Conservation (phyloP, 768 basidiomycete genomes). For the Lentinus tigrinus region DNA sequence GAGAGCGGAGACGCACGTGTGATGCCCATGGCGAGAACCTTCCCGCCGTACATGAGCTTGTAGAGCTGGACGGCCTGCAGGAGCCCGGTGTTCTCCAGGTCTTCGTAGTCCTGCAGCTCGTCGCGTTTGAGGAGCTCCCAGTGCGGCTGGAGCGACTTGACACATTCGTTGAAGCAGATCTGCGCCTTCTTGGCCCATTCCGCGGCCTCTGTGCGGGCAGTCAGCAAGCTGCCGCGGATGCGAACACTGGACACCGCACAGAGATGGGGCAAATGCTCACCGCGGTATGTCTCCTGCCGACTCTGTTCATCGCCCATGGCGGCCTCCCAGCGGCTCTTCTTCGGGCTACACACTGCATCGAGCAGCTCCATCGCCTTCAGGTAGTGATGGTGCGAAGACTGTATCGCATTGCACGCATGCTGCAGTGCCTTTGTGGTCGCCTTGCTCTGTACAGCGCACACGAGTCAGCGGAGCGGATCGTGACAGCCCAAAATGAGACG, state of each 20-base stretch:
- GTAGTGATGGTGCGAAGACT: conserved; percentile 24
- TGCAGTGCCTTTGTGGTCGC: conserved; percentile 13
- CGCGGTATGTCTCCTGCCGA: conserved; percentile 19
- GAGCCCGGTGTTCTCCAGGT: conserved; percentile 17
- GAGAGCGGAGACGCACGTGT: conserved; percentile 12
- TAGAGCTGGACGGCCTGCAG: conserved; percentile 21
- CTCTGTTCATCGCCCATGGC: conserved; percentile 24
- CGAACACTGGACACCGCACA: neutral
- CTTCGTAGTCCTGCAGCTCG: conserved; percentile 6
- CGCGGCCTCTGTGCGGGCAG: conserved; percentile 15
- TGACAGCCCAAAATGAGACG: neutral
- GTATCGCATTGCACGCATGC: conserved; percentile 16
- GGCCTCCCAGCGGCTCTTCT: conserved; percentile 16
- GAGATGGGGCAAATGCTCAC: conserved; percentile 3
- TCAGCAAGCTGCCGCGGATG: neutral
- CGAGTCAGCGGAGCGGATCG: neutral
- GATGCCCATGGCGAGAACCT: conserved; percentile 21
- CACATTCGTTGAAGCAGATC: conserved; percentile 21
- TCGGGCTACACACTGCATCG: conserved; percentile 23
- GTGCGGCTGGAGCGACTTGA: conserved; percentile 17
- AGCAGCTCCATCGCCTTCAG: conserved; percentile 20
- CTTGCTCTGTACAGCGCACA: conserved; percentile 4
- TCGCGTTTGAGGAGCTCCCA: conserved; percentile 15
- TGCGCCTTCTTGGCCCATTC: conserved; percentile 22
- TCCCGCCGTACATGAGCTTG: conserved; percentile 26